Base-by-base conservation (phyloP, 257 asterid genomes). In the Scutellaria galericulata region DNA sequence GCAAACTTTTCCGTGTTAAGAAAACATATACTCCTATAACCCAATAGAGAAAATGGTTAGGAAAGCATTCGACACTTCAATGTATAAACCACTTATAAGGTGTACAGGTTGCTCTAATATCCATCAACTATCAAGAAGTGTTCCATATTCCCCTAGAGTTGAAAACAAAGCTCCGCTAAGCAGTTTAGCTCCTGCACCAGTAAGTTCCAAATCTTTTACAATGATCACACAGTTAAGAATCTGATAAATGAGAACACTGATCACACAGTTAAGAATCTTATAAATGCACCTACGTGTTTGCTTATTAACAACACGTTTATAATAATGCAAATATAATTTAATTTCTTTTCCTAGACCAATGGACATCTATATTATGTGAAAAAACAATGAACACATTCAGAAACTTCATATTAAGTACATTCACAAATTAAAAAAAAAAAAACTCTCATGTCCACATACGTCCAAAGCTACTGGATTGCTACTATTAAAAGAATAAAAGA, bases 351-450 rank as follows among this genome's bases (percentile, higher is more conserved):
- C 46, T 57, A 70, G n/a, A 37, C 47, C 46, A 70, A 56, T 24
- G 52, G 9, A 39, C 53, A 71, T 46, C 56, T 71, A 50, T 59
- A 15, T 47, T 35, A 60, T 71, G 69, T 18, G n/a, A 71, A 50
- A 24, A 45, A 53, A 22, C 9, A 62, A 65, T 20, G 41, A 58
- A 45, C 7, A 27, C 8, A 44, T n/a, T 24, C 57, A 57, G n/a
- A 22, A 58, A 46, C 39, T 35, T 40, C 50, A 35, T 35, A 50
- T 48, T 60, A 57, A n/a, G 56, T 13, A 44, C 7, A 14, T 44
- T 50, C 58, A 40, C 59, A 64, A 24, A 20, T 51, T 41, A 18
- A 61, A 15, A 73, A 66, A 9, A 9, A 24, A 68, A 48, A 20
- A 35, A 60, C 18, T 2, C 37, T 46, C 79, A 35, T 60, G 22